Conservation (phyloP, 2,329 filamentous ascomycete genomes). For the Curvularia sp. region DNA sequence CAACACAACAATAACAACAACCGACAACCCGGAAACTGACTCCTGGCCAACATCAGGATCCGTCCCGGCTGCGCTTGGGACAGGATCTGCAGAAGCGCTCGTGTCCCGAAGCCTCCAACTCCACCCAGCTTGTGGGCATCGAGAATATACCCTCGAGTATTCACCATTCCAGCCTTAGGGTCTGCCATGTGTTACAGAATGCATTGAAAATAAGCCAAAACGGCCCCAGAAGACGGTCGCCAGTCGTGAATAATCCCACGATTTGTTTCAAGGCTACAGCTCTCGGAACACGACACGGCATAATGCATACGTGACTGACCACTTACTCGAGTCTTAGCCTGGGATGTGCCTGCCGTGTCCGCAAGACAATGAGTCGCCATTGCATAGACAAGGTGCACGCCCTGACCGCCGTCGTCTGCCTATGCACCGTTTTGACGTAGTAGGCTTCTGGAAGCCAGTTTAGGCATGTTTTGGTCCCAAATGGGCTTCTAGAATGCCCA, state of each 20-base stretch:
- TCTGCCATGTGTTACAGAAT: constrained; percentile 26
- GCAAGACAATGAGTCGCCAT: constrained; percentile 26
- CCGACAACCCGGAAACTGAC: constrained; percentile 25
- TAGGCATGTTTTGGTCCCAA: constrained; percentile 20
- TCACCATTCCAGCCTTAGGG: constrained; percentile 18
- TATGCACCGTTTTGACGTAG: constrained; percentile 28
- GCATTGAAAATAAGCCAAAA: constrained; percentile 36
- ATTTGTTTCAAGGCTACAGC: constrained; percentile 37
- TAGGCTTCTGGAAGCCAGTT: constrained; percentile 28
- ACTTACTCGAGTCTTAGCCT: constrained; percentile 25
- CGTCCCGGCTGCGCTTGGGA: constrained; percentile 8
- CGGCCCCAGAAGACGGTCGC: constrained; percentile 21
- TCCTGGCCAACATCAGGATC: constrained; percentile 21
- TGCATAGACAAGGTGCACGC: constrained; percentile 16
- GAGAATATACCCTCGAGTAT: constrained; percentile 8
- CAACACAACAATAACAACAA: constrained; percentile 11
- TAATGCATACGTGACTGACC: constrained; percentile 26
- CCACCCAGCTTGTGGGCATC: constrained; percentile 9
- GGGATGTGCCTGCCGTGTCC: constrained; percentile 28
- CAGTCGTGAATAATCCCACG: constrained; percentile 33
- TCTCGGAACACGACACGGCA: constrained; percentile 30
- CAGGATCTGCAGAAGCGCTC: constrained; percentile 19
- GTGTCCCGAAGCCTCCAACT: constrained; percentile 2
- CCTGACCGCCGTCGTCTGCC: constrained; percentile 12
- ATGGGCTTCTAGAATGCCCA: constrained; percentile 26